Base-by-base conservation (phyloP, 1,139 yeast species). In the Kodamaea sp. region DNA sequence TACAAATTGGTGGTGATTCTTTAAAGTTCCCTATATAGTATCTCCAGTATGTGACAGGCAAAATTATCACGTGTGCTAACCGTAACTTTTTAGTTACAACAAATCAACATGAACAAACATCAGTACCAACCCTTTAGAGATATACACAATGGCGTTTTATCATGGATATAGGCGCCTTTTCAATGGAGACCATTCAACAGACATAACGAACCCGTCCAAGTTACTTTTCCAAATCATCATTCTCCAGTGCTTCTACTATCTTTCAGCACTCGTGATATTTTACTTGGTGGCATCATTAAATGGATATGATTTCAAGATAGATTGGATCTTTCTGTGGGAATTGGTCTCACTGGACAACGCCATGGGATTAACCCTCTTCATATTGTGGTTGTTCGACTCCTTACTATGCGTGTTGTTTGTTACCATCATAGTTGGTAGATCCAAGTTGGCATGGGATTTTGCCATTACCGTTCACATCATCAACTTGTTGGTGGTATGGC, bases 391-490 rank as follows among this genome's bases (percentile, higher is more conserved):
- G 10, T 62, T 87, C 37, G 95, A 86, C 55, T 73, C 96, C 1
- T 66, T 84, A 34, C 57, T 83, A 13, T 82, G 90, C 51, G 96
- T 89, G 2, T 61, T 87, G 12, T 88, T 88, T 51, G 80, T 92
- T 52, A 87, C 96, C 1, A 63, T 89, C 4, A 81, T 90, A 15
- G 96, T 92, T 12, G 97, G 97, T 0, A 69, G 97, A 41, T 84
- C 95, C 26, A 92, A 90, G 58, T 66, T 92, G 38, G 97, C 97
- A 0, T 84, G 96, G 85, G 98, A 92, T 59, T 92, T 90, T 64
- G 96, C 96, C 9, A 55, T 92, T 22, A 90, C 98, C 0, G 70
- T 92, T 11, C 97, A 92, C 58, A 80, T 86, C 12, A 76, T 92
- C 34, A 84, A 90, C 59, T 61, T 90, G 24, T 37, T 81, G 3